Percentiles rank a stretch among this genome's conserved stretches.
These are phyloP conservation scores for Aspergillus sp. DNA, from an alignment of 2,329 filamentous ascomycete species.

Conservation along the genomic window DNA sequence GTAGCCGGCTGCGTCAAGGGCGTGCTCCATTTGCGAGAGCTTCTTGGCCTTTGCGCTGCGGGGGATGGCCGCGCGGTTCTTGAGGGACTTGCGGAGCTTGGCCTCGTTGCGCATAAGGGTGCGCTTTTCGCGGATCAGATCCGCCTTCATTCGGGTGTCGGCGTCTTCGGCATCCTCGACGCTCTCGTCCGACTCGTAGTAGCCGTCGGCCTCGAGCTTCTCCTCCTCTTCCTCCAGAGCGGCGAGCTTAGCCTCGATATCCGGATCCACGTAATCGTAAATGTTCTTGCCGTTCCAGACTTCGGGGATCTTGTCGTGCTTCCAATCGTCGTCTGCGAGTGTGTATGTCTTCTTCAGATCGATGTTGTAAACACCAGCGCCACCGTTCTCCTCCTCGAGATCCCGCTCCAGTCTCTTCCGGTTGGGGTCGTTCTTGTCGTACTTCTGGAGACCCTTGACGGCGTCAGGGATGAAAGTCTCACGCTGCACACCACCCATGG, in stretches of 20 bases:
- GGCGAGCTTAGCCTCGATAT: conserved; percentile 90
- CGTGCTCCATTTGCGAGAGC: conserved; percentile 82
- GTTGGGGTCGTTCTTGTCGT: conserved; percentile 87
- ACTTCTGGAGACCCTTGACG: conserved; percentile 80
- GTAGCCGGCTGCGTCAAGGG: conserved; percentile 82
- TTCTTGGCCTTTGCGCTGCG: conserved; percentile 80
- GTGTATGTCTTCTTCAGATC: conserved; percentile 88
- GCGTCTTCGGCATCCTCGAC: conserved; percentile 88
- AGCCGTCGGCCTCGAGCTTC: conserved; percentile 85
- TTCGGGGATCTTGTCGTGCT: conserved; percentile 93
- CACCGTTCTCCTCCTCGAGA: conserved; percentile 87
- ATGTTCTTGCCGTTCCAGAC: conserved; percentile 95
- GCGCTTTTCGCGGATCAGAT: conserved; percentile 94
- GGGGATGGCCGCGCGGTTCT: conserved; percentile 94
- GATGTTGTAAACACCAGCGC: conserved; percentile 93
- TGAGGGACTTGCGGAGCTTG: conserved; percentile 92
- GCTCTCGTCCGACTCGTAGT: conserved; percentile 84
- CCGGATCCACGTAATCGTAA: conserved; percentile 94
- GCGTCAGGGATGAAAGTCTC: conserved; percentile 90
- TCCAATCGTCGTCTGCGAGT: conserved; percentile 89
- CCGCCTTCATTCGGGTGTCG: conserved; percentile 87
- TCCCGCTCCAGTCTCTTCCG: conserved; percentile 79
- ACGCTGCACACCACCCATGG: conserved; percentile 76
- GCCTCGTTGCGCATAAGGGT: conserved; percentile 90
- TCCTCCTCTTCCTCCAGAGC: conserved; percentile 96